Evolutionary conservation across 495 filamentous ascomycete species (phyloP).

Genomic region (Oleoguttula mirabilis): DNA sequence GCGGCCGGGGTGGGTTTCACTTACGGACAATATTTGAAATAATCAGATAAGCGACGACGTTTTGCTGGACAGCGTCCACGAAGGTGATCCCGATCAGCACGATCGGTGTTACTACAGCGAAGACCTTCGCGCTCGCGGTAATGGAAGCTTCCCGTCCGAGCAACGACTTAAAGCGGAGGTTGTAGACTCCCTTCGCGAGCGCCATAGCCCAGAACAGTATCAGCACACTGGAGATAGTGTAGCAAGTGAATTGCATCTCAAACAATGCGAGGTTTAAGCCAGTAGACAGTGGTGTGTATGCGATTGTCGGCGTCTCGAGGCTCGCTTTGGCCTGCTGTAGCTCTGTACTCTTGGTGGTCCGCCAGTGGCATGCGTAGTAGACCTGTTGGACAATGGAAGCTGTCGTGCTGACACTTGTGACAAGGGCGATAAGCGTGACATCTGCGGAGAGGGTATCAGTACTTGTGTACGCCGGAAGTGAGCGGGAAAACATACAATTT

Average conservation of each 20-base stretch:
- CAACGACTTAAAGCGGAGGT: not conserved
- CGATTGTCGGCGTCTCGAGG: not conserved
- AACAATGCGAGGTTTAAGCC: constrained; percentile 6
- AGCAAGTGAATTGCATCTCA: constrained; percentile 2
- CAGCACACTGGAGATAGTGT: not conserved
- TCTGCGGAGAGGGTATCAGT: not conserved
- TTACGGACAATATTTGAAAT: not conserved
- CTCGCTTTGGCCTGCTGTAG: constrained; percentile 1
- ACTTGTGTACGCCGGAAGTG: not conserved
- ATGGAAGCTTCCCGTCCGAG: not conserved
- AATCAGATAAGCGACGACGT: not conserved
- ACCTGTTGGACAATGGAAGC: constrained; percentile 9
- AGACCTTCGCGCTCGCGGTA: not conserved
- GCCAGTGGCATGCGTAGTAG: constrained; percentile 8
- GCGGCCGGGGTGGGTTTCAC: not conserved
- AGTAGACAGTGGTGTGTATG: not conserved
- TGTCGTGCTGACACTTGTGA: not conserved
- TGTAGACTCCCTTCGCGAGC: constrained; percentile 6
- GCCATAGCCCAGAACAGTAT: constrained; percentile 7
- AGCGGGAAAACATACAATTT: not conserved
- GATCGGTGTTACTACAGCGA: not conserved
- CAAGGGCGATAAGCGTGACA: not conserved
- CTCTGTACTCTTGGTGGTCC: not conserved
- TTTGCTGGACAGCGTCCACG: not conserved
- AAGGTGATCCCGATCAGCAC: constrained; percentile 3